Base-by-base conservation (phyloP, 2,329 filamentous ascomycete species). In the Malbranchea cinnamomea region DNA sequence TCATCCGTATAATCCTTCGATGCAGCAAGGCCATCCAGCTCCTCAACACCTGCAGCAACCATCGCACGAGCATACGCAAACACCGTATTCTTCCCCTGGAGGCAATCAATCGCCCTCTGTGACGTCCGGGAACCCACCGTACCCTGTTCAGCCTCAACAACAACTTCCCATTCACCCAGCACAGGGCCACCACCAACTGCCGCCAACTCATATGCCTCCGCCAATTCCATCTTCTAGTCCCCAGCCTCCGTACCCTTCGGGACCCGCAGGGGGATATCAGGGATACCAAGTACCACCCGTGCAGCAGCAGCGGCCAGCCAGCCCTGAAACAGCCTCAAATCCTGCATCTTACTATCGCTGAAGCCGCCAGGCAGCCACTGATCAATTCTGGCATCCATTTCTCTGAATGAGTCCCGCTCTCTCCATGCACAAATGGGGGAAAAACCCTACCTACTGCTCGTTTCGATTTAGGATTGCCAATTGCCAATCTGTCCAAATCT, bases 271-370 rank as follows among this genome's bases (percentile, higher is more conserved):
- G 23, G 41, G 36, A 8, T 59, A 58, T 31, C 50, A 54, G 33
- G 46, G 52, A 5, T 57, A 57, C 37, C 49, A 53, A 21, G 45
- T 48, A n/a, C 41, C 44, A 12, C n/a, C n/a, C n/a, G n/a, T n/a
- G n/a, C n/a, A n/a, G n/a, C n/a, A n/a, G n/a, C n/a, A n/a, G n/a
- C 44, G 44, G 10, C 39, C 42, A 12, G n/a, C 23, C 12, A 34
- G 35, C 10, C 23, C 33, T 17, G 36, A 32, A 17, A 33, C 47
- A 15, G 46, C 41, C 26, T 42, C 50, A 17, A 58, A 57, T 34
- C 55, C 55, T 5, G 47, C 48, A 28, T 50, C 52, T 3, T 59
- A 47, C 32, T 59, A 59, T 35, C 48, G 50, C 40, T 57, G 45
- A 41, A 34, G 26, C 18, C n/a, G n/a, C n/a, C n/a, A n/a, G n/a